Percentiles rank a stretch among this genome's conserved stretches.
Evolutionary conservation across 1,139 yeast genomes (phyloP).

Genomic region (Candida pseudoviswanathii): DNA sequence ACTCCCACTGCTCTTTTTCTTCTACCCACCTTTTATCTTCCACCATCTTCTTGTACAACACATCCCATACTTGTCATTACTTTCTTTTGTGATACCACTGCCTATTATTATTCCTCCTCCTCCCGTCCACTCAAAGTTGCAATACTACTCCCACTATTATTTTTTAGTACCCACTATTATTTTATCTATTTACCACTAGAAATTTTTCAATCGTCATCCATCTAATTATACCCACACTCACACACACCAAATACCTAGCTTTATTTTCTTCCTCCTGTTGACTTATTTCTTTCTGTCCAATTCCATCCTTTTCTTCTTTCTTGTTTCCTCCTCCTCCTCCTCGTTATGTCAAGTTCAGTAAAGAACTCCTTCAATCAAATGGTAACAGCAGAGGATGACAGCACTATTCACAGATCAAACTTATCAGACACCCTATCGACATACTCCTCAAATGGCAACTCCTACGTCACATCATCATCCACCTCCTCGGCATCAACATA

Average conservation of each 20-base stretch:
- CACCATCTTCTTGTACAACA: no score
- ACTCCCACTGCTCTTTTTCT: no score
- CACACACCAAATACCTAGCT: no score
- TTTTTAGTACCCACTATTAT: neutral
- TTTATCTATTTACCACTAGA: neutral
- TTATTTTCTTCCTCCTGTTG: neutral
- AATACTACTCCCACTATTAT: neutral
- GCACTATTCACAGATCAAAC: neutral
- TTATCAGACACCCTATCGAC: constrained; percentile 4
- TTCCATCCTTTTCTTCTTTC: neutral
- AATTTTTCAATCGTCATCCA: neutral
- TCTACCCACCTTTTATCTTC: no score
- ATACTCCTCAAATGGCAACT: neutral
- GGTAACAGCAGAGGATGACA: constrained; percentile 2
- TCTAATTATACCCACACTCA: no score
- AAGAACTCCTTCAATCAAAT: constrained; percentile 1
- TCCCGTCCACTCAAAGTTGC: neutral
- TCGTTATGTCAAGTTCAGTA: neutral
- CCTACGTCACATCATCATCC: neutral
- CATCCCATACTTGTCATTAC: no score
- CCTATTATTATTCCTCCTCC: no score
- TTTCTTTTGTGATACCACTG: neutral
- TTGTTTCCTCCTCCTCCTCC: neutral
- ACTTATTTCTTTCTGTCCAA: neutral
- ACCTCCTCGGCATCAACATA: constrained; percentile 1